A percentile compares a stretch with the other conserved stretches of the same genome.
These are phyloP conservation scores for Boletus mariae DNA, from an alignment of 1,284 basidiomycete species.

Conservation along the genomic window DNA sequence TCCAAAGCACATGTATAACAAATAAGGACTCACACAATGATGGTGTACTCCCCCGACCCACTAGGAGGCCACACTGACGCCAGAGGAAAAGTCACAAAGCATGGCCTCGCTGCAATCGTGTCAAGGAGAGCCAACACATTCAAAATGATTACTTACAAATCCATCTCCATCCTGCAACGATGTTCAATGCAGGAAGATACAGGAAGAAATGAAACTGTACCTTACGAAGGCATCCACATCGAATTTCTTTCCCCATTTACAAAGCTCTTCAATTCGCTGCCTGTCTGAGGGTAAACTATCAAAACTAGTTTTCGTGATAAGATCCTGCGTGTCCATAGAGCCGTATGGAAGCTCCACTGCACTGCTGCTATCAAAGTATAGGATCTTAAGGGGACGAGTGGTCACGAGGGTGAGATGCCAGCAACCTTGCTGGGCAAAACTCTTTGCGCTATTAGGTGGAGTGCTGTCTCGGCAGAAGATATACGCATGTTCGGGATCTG, in stretches of 20 bases:
- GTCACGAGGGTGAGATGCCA: slow-evolving; percentile 40
- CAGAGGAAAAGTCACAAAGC: slow-evolving; percentile 44
- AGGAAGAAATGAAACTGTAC: too few species aligned
- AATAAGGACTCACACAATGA: too few species aligned
- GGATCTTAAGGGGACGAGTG: slow-evolving; percentile 35
- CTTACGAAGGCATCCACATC: too few species aligned
- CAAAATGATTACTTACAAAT: slow-evolving; percentile 38
- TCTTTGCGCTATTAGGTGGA: neutral
- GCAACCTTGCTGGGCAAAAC: slow-evolving; percentile 19
- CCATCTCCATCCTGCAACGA: slow-evolving; percentile 41
- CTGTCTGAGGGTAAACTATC: neutral
- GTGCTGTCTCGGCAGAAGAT: slow-evolving; percentile 30
- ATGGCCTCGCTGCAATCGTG: slow-evolving; percentile 42
- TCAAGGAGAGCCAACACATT: neutral
- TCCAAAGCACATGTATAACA: too few species aligned
- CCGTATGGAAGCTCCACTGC: slow-evolving; percentile 31
- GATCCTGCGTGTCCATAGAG: slow-evolving; percentile 18
- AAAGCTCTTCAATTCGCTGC: neutral
- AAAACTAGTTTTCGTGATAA: slow-evolving; percentile 25
- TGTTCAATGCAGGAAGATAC: too few species aligned
- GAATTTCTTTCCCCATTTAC: neutral
- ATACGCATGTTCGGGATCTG: slow-evolving; percentile 43
- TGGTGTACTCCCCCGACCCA: too few species aligned
- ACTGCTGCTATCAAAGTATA: slow-evolving; percentile 46
- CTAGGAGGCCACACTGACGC: slow-evolving; percentile 36